Evolutionary conservation across 108 stramenopile genomes (phyloP), one percentile per base, ranked within the genome.

Genomic region (Conticribra guillardii): DNA sequence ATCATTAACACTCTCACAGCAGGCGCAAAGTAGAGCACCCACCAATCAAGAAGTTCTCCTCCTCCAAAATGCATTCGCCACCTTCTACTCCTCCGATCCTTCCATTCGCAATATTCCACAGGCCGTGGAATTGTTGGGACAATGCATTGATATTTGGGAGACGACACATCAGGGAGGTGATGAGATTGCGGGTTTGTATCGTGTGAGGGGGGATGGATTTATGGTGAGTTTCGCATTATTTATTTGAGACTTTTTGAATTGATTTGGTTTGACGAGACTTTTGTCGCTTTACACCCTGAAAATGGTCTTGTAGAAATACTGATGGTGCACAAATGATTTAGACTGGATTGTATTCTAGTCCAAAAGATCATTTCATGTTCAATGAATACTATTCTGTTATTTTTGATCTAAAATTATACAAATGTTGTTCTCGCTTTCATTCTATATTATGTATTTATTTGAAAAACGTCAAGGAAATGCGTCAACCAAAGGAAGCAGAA

Each of bases 181-280:
- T 60, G 91, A 92, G 73, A 74, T 64, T 37, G 91, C 91, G 11
- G 86, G 64, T 0, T 74, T 92, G 47, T 89, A 88, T 59, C 73
- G 91, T 18, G 89, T 92, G 3, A 76, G 91, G n/a, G 91, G 85
- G 8, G 89, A 92, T 76, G 85, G 85, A 60, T 73, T 83, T 49
- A 89, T 84, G 84, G 69, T 76, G 21, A 58, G 69, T 59, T 48
- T 11, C 1, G 5, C 32, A 21, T 37, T 29, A n/a, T n/a, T n/a
- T n/a, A n/a, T n/a, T n/a, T n/a, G n/a, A 21, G 53, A 18, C 4
- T 14, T 3, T 55, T 7, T 54, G 51, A 2, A 15, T 29, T 44
- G 41, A 44, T 44, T 11, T 14, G 7, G 14, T 11, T 44, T 11
- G 7, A 44, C 28, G 11, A 9, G 23, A 27, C 11, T 11, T 48